phyloP scores from a whole-genome alignment of 768 basidiomycete species.

The Mycena galopus region DNA sequence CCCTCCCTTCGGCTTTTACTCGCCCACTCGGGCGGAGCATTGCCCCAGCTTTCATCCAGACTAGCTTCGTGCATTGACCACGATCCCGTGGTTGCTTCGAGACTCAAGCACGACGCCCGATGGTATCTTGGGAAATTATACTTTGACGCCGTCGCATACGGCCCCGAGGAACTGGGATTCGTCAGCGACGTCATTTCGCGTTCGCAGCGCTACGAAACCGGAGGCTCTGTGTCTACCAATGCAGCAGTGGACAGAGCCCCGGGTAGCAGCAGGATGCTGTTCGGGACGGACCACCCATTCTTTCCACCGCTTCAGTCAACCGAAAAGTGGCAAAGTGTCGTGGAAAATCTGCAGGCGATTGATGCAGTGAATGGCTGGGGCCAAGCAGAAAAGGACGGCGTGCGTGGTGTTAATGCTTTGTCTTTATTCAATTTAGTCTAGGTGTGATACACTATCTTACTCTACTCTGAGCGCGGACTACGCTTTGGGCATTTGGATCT shows the following conservation, averaged over 20 bases:
- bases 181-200: slow-evolving; percentile 79
- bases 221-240: slow-evolving; percentile 44
- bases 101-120: slow-evolving; percentile 85
- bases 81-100: slow-evolving; percentile 82
- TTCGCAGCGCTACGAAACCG: slow-evolving; percentile 60
- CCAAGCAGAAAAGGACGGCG: slow-evolving; percentile 70
- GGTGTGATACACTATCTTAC: slow-evolving; percentile 19
- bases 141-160: slow-evolving; percentile 92
- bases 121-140: slow-evolving; percentile 86
- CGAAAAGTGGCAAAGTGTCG: slow-evolving; percentile 87
- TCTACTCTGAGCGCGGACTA: slow-evolving; percentile 29
- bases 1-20: slow-evolving; percentile 82
- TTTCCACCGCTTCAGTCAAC: slow-evolving; percentile 82
- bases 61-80: slow-evolving; percentile 89
- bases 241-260: slow-evolving; percentile 51
- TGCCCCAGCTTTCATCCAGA: slow-evolving; percentile 87
- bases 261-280: slow-evolving; percentile 76
- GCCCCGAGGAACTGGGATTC: slow-evolving; percentile 86
- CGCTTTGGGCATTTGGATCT: slow-evolving; percentile 80
- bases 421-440: slow-evolving; percentile 69
- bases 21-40: slow-evolving; percentile 89
- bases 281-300: slow-evolving; percentile 93
- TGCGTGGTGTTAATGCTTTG: slow-evolving; percentile 81
- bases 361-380: slow-evolving; percentile 73
- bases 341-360: slow-evolving; percentile 88